Conservation (phyloP, 2,329 filamentous ascomycete genomes). For the Phoma sp. region DNA sequence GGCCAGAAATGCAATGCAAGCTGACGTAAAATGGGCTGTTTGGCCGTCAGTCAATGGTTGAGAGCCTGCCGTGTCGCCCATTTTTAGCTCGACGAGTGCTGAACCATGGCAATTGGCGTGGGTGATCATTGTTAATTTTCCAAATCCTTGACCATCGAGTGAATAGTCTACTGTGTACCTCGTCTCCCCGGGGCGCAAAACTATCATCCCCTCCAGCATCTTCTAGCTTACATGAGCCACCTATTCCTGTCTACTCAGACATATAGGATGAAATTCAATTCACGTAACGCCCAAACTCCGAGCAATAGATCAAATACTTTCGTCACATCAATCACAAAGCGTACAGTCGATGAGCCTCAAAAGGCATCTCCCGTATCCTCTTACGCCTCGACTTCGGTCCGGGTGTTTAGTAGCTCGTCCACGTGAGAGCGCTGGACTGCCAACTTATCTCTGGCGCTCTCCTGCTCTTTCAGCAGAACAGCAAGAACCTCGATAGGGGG, state of each 20-base stretch:
- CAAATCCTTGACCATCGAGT: constrained; percentile 2
- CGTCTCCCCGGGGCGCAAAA: neutral
- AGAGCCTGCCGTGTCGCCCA: neutral
- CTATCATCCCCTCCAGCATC: neutral
- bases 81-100: neutral
- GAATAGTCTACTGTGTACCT: neutral
- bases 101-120: neutral
- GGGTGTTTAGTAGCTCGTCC: constrained; percentile 66
- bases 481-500: constrained; percentile 91
- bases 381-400: constrained; percentile 48
- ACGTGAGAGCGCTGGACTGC: constrained; percentile 73
- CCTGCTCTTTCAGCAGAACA: constrained; percentile 76
- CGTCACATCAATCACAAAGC: neutral
- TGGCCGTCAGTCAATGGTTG: constrained; percentile 3
- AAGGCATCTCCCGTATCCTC: neutral
- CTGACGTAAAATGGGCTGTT: constrained; percentile 11
- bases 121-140: constrained; percentile 7
- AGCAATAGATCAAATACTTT: constrained; percentile 1
- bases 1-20: neutral
- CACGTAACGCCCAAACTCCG: constrained; percentile 23
- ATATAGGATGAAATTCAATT: constrained; percentile 11
- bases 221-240: neutral
- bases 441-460: constrained; percentile 53
- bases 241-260: constrained; percentile 6
- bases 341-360: neutral